Conservation (phyloP, 1,139 yeast genomes). For the Meyerozyma guilliermondii region DNA sequence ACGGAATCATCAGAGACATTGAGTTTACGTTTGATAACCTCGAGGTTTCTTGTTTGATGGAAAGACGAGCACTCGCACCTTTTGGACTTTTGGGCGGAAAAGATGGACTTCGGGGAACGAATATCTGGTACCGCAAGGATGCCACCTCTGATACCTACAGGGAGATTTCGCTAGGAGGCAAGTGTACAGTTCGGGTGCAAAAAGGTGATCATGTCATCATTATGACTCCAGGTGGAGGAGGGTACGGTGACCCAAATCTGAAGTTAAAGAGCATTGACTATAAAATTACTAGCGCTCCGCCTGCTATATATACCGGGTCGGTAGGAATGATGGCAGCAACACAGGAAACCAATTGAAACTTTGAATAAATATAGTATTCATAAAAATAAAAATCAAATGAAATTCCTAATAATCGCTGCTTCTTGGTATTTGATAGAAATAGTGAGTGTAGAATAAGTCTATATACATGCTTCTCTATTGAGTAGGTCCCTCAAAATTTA, state of each 20-base stretch:
- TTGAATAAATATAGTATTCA: no score
- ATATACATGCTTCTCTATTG: no score
- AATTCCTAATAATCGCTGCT: no score
- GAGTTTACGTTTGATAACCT: slow-evolving; percentile 49
- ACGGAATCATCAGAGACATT: slow-evolving; percentile 58
- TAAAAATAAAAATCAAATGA: no score
- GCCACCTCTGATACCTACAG: slow-evolving; percentile 18
- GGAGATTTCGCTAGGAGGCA: slow-evolving; percentile 35
- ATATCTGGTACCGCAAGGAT: slow-evolving; percentile 43
- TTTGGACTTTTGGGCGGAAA: slow-evolving; percentile 59
- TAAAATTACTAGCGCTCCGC: slow-evolving; percentile 4
- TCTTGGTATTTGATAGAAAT: no score
- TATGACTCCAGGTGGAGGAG: slow-evolving; percentile 55
- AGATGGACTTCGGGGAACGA: slow-evolving; percentile 55
- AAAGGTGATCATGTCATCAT: slow-evolving; percentile 42
- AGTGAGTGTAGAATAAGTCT: no score
- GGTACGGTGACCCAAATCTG: slow-evolving; percentile 28
- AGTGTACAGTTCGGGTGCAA: slow-evolving; percentile 32
- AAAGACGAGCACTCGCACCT: slow-evolving; percentile 56
- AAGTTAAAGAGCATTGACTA: not conserved
- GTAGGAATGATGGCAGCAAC: slow-evolving; percentile 27
- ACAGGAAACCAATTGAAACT: slow-evolving; percentile 33
- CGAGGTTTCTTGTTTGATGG: slow-evolving; percentile 56
- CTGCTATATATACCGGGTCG: slow-evolving; percentile 31
- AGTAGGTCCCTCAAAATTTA: no score